Conservation (phyloP, 2,329 filamentous ascomycete species). For the Cordyceps cateniannulata region DNA sequence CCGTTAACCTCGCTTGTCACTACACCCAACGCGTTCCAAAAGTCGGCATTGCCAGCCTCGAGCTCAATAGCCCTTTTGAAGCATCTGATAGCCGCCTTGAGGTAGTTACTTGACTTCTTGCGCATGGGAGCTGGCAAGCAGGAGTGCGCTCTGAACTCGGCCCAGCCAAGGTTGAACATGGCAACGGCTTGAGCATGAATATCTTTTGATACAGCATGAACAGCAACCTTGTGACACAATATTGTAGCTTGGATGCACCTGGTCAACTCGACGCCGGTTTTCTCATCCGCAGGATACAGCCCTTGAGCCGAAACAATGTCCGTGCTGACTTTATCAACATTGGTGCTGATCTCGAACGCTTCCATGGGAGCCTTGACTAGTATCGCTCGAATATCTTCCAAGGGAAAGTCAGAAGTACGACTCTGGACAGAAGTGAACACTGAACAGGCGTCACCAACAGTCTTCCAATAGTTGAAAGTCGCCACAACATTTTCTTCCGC, state of each 20-base stretch:
- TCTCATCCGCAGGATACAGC: constrained; percentile 40
- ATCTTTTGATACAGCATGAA: constrained; percentile 66
- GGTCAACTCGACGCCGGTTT: constrained; percentile 44
- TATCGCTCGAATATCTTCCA: constrained; percentile 49
- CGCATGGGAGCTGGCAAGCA: constrained; percentile 49
- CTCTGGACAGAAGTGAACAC: constrained; percentile 75
- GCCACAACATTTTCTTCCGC: constrained; percentile 56
- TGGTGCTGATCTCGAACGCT: constrained; percentile 56
- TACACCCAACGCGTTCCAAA: constrained; percentile 94
- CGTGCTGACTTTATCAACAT: constrained; percentile 58
- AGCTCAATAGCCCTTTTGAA: constrained; percentile 96
- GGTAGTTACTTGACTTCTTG: constrained; percentile 59
- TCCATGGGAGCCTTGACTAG: constrained; percentile 47
- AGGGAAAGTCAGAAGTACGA: constrained; percentile 56
- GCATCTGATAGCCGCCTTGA: constrained; percentile 76
- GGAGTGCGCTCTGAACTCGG: constrained; percentile 74
- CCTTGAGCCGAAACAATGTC: constrained; percentile 39
- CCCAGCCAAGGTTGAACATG: constrained; percentile 95
- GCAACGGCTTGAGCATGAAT: constrained; percentile 87
- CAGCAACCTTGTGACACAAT: constrained; percentile 79
- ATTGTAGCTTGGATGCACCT: constrained; percentile 65
- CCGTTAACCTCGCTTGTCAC: constrained; percentile 82
- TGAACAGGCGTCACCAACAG: constrained; percentile 79
- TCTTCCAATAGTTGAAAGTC: constrained; percentile 94
- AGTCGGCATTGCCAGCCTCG: constrained; percentile 88